Evolutionary conservation across 441 rosid genomes (phyloP).

Genomic region (Euphorbia schlechtendalii): DNA sequence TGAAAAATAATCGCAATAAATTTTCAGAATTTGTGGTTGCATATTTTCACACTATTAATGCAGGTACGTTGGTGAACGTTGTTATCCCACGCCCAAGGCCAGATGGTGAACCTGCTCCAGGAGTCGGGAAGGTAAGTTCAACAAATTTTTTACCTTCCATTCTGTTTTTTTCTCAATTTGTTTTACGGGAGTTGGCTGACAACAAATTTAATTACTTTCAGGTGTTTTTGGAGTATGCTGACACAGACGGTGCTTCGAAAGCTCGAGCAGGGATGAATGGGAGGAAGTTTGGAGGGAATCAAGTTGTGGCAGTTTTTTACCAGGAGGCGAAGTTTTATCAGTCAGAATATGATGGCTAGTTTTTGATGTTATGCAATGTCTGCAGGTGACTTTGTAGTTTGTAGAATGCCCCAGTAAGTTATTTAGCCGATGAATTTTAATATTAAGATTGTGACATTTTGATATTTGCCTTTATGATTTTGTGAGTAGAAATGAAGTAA

Average conservation of each 20-base stretch:
- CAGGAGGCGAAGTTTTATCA: slow-evolving; percentile 63
- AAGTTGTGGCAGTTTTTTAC: slow-evolving; percentile 70
- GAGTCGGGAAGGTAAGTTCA: slow-evolving; percentile 75
- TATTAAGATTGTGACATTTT: neutral
- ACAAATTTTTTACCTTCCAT: too few relatives aligned
- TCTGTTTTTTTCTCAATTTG: too few relatives aligned
- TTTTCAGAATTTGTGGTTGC: slow-evolving; percentile 27
- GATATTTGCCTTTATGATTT: too few relatives aligned
- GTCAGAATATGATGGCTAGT: slow-evolving; percentile 56
- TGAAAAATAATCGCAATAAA: neutral
- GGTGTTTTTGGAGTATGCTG: slow-evolving; percentile 76
- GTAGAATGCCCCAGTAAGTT: too few relatives aligned
- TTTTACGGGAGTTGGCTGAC: slow-evolving; percentile 1
- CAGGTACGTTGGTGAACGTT: slow-evolving; percentile 69
- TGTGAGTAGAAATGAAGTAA: neutral
- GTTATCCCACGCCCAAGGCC: slow-evolving; percentile 72
- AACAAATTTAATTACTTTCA: slow-evolving; percentile 16
- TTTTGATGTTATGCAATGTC: neutral
- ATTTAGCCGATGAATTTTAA: neutral
- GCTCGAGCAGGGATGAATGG: slow-evolving; percentile 76
- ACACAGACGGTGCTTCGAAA: slow-evolving; percentile 48
- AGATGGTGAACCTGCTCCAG: slow-evolving; percentile 40
- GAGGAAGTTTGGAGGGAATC: slow-evolving; percentile 71
- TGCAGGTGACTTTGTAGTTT: neutral
- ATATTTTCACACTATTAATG: slow-evolving; percentile 36